Conservation (phyloP, 2,329 filamentous ascomycete genomes). For the Pseudofabraea citricarpa region DNA sequence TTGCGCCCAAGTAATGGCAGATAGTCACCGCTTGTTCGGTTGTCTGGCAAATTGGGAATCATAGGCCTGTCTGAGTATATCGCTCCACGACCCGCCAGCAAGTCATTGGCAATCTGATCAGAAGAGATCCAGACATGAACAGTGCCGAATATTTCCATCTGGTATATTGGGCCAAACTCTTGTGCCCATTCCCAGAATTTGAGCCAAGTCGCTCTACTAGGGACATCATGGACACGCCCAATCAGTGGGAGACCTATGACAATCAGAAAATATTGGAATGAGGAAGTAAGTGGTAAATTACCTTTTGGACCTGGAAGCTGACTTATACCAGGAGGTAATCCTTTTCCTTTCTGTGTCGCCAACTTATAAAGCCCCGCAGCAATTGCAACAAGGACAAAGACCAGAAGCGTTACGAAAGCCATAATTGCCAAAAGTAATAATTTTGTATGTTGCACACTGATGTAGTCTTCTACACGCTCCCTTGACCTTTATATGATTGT, state of each 20-base stretch:
- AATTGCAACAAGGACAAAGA: neutral
- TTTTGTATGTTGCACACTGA: too few species aligned
- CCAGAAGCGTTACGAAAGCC: neutral
- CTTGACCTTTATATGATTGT: too few species aligned
- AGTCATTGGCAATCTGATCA: constrained; percentile 39
- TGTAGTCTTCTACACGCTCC: too few species aligned
- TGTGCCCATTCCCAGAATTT: constrained; percentile 45
- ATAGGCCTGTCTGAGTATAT: constrained; percentile 44
- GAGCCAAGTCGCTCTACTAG: constrained; percentile 36
- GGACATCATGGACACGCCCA: constrained; percentile 41
- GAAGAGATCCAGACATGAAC: constrained; percentile 44
- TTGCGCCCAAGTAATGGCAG: constrained; percentile 39
- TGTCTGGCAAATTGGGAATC: constrained; percentile 43
- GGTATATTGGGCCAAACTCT: constrained; percentile 41
- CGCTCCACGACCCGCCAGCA: constrained; percentile 35
- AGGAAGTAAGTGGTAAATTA: neutral
- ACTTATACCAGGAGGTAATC: constrained; percentile 12
- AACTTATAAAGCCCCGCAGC: neutral
- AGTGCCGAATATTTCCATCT: constrained; percentile 40
- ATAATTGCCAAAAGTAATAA: neutral
- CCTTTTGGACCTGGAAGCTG: constrained; percentile 16
- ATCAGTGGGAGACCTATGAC: constrained; percentile 36
- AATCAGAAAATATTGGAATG: neutral
- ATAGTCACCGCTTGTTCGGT: constrained; percentile 42
- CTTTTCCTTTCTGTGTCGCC: constrained; percentile 6